Conservation (phyloP, 2,329 filamentous ascomycete genomes). For the Zymoseptoria pseudotritici region DNA sequence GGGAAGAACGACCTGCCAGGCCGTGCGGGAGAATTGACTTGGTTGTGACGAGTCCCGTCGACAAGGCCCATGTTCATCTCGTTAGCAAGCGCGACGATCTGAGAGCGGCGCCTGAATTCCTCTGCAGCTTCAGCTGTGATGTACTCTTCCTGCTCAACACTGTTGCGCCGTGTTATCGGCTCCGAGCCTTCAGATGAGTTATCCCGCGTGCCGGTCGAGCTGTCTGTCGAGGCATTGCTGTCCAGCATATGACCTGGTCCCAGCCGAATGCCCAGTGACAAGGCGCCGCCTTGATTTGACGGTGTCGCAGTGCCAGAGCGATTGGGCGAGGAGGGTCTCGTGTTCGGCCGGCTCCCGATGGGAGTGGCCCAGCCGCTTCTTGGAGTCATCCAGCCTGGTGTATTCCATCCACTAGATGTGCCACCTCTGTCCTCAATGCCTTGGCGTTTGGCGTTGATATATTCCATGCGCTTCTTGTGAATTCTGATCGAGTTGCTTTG, state of each 20-base stretch:
- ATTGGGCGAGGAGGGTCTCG: conserved; percentile 27
- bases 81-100: conserved; percentile 16
- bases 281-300: conserved; percentile 6
- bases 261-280: conserved; percentile 26
- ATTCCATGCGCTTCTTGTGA: conserved; percentile 42
- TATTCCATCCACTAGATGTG: conserved; percentile 28
- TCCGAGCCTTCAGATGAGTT: conserved; percentile 22
- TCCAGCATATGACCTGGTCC: conserved; percentile 22
- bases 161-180: conserved; percentile 14
- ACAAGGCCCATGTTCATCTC: conserved; percentile 27
- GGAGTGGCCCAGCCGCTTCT: conserved; percentile 36
- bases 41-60: conserved; percentile 20
- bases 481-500: conserved; percentile 54
- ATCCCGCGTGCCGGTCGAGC: conserved; percentile 15
- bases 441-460: conserved; percentile 27
- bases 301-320: conserved; percentile 23
- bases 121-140: conserved; percentile 27
- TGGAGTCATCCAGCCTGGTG: conserved; percentile 33
- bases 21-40: conserved; percentile 7
- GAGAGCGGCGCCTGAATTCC: conserved; percentile 25
- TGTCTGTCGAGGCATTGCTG: conserved; percentile 8
- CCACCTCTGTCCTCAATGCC: conserved; percentile 25
- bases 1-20: conserved; percentile 19
- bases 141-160: conserved; percentile 27
- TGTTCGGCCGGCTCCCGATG: conserved; percentile 22